Evolutionary conservation across 75 land plant species (phyloP).

Genomic region (Sequoia sempervirens): DNA sequence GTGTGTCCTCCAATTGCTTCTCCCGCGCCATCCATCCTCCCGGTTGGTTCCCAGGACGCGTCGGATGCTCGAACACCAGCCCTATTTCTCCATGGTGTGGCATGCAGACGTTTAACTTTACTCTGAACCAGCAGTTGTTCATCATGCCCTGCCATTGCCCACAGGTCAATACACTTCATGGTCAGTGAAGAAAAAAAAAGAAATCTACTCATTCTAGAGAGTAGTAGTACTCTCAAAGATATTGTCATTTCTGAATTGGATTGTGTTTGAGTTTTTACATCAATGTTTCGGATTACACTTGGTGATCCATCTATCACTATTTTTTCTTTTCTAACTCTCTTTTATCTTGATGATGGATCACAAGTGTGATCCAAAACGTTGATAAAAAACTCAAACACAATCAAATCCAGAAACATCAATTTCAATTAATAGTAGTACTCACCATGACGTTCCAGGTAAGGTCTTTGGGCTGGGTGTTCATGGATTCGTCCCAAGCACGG

Average conservation of each 20-base stretch:
- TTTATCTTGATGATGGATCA: not conserved
- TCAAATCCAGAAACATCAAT: no score
- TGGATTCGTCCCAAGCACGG: constrained; percentile 90
- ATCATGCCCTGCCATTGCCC: constrained; percentile 76
- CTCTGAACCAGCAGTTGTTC: constrained; percentile 98
- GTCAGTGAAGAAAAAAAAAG: no score
- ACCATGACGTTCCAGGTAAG: constrained; percentile 97
- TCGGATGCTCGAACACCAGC: constrained; percentile 87
- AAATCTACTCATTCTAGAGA: no score
- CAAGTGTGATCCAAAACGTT: no score
- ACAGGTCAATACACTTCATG: not conserved
- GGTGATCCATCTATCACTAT: no score
- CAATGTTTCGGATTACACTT: no score
- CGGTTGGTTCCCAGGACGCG: constrained; percentile 70
- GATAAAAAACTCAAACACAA: no score
- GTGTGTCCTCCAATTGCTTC: constrained; percentile 27
- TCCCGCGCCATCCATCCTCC: constrained; percentile 95
- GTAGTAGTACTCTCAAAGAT: no score
- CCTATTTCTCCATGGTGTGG: constrained; percentile 61
- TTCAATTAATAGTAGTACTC: not conserved
- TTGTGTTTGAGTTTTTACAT: no score
- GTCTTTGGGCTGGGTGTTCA: constrained; percentile 90
- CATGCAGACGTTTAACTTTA: constrained; percentile 69
- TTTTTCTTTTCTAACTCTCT: no score
- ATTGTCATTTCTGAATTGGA: no score